A percentile compares a stretch with the other conserved stretches of the same genome.
phyloP scores from a whole-genome alignment of 192 early-diverging fungal species.

The Haplosporangium gracile region DNA sequence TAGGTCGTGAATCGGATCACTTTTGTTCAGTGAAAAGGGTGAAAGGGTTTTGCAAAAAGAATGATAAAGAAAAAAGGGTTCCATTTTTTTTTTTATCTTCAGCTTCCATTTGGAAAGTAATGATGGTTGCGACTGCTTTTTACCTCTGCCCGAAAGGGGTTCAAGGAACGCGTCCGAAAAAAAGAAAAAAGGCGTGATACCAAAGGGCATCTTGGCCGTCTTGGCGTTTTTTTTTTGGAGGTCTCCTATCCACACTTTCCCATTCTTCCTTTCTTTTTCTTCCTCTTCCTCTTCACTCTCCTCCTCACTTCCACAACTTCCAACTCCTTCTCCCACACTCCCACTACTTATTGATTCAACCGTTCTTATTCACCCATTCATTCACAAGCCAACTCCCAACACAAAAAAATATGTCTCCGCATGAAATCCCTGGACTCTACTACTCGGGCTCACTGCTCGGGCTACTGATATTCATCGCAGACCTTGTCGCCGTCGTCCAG shows the following conservation, averaged over 20 bases:
- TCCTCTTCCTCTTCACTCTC: not conserved
- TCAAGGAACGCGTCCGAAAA: not conserved
- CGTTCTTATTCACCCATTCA: not conserved
- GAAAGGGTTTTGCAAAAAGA: not conserved
- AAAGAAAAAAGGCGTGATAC: not conserved
- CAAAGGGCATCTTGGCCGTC: not conserved
- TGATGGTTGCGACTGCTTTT: not conserved
- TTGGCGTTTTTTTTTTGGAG: not conserved
- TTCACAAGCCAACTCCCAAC: not conserved
- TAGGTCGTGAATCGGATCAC: too few species aligned
- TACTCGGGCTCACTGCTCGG: slow-evolving; percentile 41
- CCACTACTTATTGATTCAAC: not conserved
- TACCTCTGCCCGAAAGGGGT: not conserved
- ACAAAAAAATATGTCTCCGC: slow-evolving; percentile 18
- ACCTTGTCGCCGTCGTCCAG: slow-evolving; percentile 42
- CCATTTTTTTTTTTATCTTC: not conserved
- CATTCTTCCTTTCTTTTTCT: not conserved
- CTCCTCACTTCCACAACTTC: not conserved
- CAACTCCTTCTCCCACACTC: not conserved
- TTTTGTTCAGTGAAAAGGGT: too few species aligned
- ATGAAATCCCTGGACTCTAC: slow-evolving; percentile 21
- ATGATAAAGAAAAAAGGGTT: not conserved
- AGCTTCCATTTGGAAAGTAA: not conserved
- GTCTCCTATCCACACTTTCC: too few species aligned
- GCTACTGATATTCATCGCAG: slow-evolving; percentile 34